Evolutionary conservation across 1,284 basidiomycete species (phyloP).

Genomic region (Paramarasmius palmivorus): DNA sequence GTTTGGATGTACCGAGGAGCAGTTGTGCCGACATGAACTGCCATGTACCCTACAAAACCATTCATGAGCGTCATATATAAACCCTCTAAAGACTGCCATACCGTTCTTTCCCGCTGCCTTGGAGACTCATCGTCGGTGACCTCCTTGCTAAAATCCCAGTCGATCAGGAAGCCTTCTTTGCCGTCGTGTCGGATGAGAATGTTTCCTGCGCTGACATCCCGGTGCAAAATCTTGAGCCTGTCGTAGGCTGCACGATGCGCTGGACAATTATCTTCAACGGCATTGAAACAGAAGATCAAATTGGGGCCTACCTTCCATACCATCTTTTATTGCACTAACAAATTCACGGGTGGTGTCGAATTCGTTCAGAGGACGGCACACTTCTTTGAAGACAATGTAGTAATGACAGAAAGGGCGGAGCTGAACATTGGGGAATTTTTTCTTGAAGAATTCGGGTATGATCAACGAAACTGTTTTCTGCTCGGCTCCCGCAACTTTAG

Average conservation of each 20-base stretch:
- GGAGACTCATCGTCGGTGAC: background rate
- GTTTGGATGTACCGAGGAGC: background rate
- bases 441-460: too few species aligned
- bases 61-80: background rate
- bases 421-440: too few species aligned
- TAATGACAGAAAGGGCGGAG: too few species aligned
- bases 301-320: too few species aligned
- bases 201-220: background rate
- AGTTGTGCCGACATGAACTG: background rate
- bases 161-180: background rate
- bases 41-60: background rate
- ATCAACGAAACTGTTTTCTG: too few species aligned
- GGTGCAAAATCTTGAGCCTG: background rate
- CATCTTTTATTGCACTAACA: too few species aligned
- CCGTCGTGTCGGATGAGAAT: background rate
- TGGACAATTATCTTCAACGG: too few species aligned
- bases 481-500: too few species aligned
- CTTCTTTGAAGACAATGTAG: too few species aligned
- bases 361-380: too few species aligned
- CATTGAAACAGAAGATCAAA: background rate
- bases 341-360: too few species aligned
- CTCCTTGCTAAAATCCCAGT: background rate
- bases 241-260: background rate
- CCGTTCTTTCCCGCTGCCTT: background rate
- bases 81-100: too few species aligned